Percentiles rank a stretch among this genome's conserved stretches.
Evolutionary conservation across 257 asterid genomes (phyloP).

Genomic region (Solanum sitiens): DNA sequence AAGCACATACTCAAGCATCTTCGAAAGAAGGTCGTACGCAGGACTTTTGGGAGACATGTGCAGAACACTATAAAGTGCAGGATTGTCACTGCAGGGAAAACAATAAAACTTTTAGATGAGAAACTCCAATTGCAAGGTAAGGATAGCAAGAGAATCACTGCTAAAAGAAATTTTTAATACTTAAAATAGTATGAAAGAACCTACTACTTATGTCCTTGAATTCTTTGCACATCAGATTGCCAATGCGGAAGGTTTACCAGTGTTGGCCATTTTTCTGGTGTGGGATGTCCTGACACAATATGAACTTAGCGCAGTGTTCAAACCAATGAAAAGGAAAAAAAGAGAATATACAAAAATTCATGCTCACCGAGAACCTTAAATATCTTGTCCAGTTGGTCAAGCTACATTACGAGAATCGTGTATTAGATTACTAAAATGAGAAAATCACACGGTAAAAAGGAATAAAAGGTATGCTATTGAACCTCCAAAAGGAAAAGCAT

Average conservation of each 20-base stretch:
- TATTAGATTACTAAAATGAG: slow-evolving; percentile 1
- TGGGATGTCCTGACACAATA: slow-evolving; percentile 77
- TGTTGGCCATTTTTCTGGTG: slow-evolving; percentile 88
- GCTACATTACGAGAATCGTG: slow-evolving; percentile 43
- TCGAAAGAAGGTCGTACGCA: slow-evolving; percentile 86
- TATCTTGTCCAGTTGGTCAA: slow-evolving; percentile 97
- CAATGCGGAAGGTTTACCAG: slow-evolving; percentile 93
- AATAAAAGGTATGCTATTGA: background rate
- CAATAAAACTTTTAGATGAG: background rate
- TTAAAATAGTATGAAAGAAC: slow-evolving; percentile 14
- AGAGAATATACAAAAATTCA: slow-evolving; percentile 10
- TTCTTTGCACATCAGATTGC: slow-evolving; percentile 73
- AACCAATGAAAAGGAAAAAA: background rate
- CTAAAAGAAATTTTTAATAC: background rate
- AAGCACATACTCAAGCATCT: slow-evolving; percentile 91
- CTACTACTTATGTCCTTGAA: slow-evolving; percentile 92
- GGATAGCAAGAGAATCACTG: background rate
- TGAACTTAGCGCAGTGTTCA: background rate
- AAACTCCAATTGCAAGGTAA: background rate
- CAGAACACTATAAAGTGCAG: slow-evolving; percentile 79
- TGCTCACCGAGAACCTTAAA: slow-evolving; percentile 90
- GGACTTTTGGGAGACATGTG: slow-evolving; percentile 82
- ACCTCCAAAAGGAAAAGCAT: background rate
- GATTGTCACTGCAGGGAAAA: slow-evolving; percentile 57
- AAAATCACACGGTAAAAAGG: background rate